Percentiles rank a stretch among this genome's conserved stretches.
Evolutionary conservation across 2,329 filamentous ascomycete species (phyloP).

Genomic region (Colletotrichum shisoi): DNA sequence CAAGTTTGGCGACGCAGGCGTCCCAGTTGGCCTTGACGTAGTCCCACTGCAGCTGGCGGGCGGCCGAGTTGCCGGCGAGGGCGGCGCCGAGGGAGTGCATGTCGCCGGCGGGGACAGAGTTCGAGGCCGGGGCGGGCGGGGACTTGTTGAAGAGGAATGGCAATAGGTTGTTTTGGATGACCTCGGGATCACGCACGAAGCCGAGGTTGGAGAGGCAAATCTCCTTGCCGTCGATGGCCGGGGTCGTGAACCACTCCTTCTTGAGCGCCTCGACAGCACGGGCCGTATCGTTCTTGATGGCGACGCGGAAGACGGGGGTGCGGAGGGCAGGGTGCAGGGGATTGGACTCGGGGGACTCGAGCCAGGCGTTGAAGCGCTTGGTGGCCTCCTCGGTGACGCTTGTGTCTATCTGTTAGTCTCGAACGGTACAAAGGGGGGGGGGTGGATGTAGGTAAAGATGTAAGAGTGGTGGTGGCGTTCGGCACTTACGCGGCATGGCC

Average conservation of each 20-base stretch:
- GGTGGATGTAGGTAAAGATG: too few relatives aligned
- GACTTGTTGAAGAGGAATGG: slow-evolving; percentile 79
- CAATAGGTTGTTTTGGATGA: slow-evolving; percentile 72
- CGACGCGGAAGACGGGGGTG: slow-evolving; percentile 79
- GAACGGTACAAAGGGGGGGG: slow-evolving; percentile 23
- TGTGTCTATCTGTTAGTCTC: slow-evolving; percentile 41
- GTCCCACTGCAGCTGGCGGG: slow-evolving; percentile 80
- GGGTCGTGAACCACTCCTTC: slow-evolving; percentile 82
- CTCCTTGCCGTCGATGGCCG: slow-evolving; percentile 89
- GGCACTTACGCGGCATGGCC: slow-evolving; percentile 75
- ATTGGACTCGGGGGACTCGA: slow-evolving; percentile 69
- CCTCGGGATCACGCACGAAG: slow-evolving; percentile 70
- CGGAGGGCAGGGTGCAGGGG: slow-evolving; percentile 84
- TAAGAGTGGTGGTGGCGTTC: too few relatives aligned
- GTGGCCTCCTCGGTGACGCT: slow-evolving; percentile 77
- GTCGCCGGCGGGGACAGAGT: slow-evolving; percentile 83
- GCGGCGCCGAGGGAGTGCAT: slow-evolving; percentile 81
- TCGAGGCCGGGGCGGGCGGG: slow-evolving; percentile 57
- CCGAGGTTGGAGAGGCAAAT: slow-evolving; percentile 81
- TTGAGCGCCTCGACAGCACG: slow-evolving; percentile 77
- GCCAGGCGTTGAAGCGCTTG: slow-evolving; percentile 82
- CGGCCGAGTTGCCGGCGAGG: slow-evolving; percentile 75
- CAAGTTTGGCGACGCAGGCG: slow-evolving; percentile 73
- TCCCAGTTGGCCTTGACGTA: slow-evolving; percentile 88
- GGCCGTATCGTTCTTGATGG: slow-evolving; percentile 73